Conservation (phyloP, 2,329 filamentous ascomycete genomes). For the Elsinoe perseae region DNA sequence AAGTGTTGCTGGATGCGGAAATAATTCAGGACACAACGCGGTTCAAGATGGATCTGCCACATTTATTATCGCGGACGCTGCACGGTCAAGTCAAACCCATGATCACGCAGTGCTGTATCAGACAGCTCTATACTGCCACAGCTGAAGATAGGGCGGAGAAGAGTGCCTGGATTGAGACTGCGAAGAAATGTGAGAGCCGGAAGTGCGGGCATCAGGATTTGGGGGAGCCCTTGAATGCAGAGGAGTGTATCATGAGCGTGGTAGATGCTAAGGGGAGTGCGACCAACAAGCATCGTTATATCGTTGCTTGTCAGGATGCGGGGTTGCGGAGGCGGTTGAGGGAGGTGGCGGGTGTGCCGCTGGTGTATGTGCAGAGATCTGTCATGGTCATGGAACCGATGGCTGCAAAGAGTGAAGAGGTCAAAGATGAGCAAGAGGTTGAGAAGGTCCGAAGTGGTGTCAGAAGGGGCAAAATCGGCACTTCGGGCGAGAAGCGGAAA, state of each 20-base stretch:
- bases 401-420: conserved; percentile 56
- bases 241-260: conserved; percentile 65
- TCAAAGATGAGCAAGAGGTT: conserved; percentile 61
- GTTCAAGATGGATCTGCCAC: conserved; percentile 83
- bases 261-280: conserved; percentile 67
- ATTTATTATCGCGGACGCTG: conserved; percentile 69
- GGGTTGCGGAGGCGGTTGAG: conserved; percentile 58
- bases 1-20: conserved; percentile 80
- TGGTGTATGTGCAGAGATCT: conserved; percentile 70
- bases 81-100: conserved; percentile 81
- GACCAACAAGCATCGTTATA: conserved; percentile 70
- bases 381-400: conserved; percentile 77
- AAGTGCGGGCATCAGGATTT: conserved; percentile 72
- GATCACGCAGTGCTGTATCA: conserved; percentile 75
- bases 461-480: conserved; percentile 29
- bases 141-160: conserved; percentile 29
- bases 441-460: conserved; percentile 66
- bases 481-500: conserved; percentile 26
- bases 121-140: conserved; percentile 59
- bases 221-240: conserved; percentile 59
- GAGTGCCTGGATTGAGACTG: conserved; percentile 59
- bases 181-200: conserved; percentile 67
- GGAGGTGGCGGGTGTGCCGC: conserved; percentile 60
- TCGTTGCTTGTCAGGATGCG: conserved; percentile 65
- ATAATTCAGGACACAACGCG: conserved; percentile 73